These are phyloP conservation scores for Lathyrus sativus DNA, from an alignment of 306 rosid genomes.

Conservation along the genomic window DNA sequence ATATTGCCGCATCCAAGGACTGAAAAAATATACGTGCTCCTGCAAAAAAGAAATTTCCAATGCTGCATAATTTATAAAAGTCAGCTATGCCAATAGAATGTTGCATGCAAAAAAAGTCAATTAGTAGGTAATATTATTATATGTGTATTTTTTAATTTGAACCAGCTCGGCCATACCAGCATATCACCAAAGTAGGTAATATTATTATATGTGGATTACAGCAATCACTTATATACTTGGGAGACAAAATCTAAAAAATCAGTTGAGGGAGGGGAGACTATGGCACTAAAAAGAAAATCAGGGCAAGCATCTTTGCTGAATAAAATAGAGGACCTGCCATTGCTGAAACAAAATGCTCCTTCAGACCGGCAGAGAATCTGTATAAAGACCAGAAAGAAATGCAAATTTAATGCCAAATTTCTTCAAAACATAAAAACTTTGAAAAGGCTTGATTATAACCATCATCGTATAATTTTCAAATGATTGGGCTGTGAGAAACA, in stretches of 20 bases:
- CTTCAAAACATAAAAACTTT: neutral
- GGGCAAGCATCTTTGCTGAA: conserved; percentile 30
- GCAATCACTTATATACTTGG: conserved; percentile 8
- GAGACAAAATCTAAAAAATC: neutral
- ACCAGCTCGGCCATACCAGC: conserved; percentile 9
- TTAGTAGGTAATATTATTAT: conserved; percentile 9
- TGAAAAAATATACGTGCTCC: conserved; percentile 90
- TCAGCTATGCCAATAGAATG: conserved; percentile 38
- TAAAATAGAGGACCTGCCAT: conserved; percentile 70
- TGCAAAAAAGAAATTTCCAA: conserved; percentile 98
- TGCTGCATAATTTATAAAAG: conserved; percentile 61
- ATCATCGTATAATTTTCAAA: neutral
- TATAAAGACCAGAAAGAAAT: conserved; percentile 25
- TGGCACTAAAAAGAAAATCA: conserved; percentile 1
- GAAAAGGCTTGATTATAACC: conserved; percentile 19
- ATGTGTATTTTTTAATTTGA: conserved; percentile 12
- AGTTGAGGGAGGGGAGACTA: neutral
- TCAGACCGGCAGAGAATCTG: conserved; percentile 84
- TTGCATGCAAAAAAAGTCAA: conserved; percentile 19
- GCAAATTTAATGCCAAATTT: conserved; percentile 25
- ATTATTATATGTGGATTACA: too few relatives aligned
- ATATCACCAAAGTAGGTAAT: conserved; percentile 1
- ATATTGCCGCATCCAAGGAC: conserved; percentile 98
- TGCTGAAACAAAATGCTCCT: conserved; percentile 82
- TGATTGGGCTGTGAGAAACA: neutral